Evolutionary conservation across 345 rosid genomes (phyloP).

Genomic region (Passiflora organensis): DNA sequence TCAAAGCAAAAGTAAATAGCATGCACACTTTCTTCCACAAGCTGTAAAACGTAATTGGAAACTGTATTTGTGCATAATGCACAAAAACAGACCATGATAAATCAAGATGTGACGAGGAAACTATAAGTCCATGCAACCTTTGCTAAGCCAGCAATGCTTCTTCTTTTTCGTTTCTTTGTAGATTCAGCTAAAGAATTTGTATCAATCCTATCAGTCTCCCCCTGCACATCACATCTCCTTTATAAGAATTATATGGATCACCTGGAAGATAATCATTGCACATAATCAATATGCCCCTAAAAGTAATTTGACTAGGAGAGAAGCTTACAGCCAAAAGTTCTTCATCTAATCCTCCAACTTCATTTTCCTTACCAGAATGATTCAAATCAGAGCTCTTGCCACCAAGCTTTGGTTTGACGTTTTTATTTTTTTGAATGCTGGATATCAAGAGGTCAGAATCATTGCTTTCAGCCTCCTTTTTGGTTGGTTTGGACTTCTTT

Average conservation of each 20-base stretch:
- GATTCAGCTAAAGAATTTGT: constrained; percentile 47
- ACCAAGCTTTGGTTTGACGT: constrained; percentile 31
- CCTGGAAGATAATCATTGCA: constrained; percentile 6
- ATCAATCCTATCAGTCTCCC: constrained; percentile 35
- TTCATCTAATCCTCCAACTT: constrained; percentile 40
- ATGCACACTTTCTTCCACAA: not conserved
- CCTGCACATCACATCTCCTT: constrained; percentile 32
- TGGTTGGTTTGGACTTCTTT: constrained; percentile 26
- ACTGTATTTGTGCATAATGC: not conserved
- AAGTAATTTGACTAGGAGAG: constrained; percentile 7
- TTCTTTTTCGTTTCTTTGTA: constrained; percentile 68
- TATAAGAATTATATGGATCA: constrained; percentile 8
- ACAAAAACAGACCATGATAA: not conserved
- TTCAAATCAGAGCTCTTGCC: constrained; percentile 40
- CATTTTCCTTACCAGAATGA: constrained; percentile 35
- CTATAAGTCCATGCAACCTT: constrained; percentile 55
- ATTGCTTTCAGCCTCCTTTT: constrained; percentile 24
- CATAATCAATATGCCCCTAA: constrained; percentile 3
- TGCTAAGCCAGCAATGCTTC: constrained; percentile 56
- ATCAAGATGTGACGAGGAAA: not conserved
- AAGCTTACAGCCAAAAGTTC: constrained; percentile 52
- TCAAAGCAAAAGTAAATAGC: not conserved
- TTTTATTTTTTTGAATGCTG: constrained; percentile 35
- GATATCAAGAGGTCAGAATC: constrained; percentile 37
- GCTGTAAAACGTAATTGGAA: not conserved